Base-by-base conservation (phyloP, 371 early-diverging fungal species). In the Circinella minor region DNA sequence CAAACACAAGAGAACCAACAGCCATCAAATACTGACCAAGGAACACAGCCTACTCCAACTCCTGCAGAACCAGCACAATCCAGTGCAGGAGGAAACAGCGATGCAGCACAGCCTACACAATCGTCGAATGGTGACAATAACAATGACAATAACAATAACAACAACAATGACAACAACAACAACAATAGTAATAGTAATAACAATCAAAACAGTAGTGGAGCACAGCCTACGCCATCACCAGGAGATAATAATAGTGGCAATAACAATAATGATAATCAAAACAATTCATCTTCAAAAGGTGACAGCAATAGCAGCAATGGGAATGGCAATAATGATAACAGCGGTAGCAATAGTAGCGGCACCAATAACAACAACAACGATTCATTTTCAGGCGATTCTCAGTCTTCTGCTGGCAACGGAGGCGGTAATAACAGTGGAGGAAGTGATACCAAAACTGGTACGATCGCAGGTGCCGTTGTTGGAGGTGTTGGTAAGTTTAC, bases 401-500 rank as follows among this genome's bases (percentile, higher is more conserved):
- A 63, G 17, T 13, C 62, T 11, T 36, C 10, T 20, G 15, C 17
- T 20, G n/a, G 18, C 38, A 48, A 15, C 67, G 46, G 47, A 37
- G 27, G 9, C 37, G 43, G 27, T 34, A 57, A 61, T n/a, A 1
- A 3, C n/a, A 36, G 54, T 20, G 27, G n/a, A 11, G 48, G 38
- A 43, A 49, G 43, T 67, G 20, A 54, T 36, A 55, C 51, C 20
- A 49, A 61, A 11, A 66, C 67, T 47, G 71, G 54, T 39, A 55
- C 61, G 48, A 64, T 72, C 38, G 68, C 65, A 17, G 72, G 68
- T 39, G 38, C 72, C 0, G 67, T 63, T 20, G 72, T 72, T 13
- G 68, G 68, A 57, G 68, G 68, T 38, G 57, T 72, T 14, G 68
- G 72, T 68, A 72, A 72, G 72, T 61, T 36, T 14, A 9, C 3